These are phyloP conservation scores for Aspergillus egyptiacus DNA, from an alignment of 495 filamentous ascomycete genomes.

Conservation along the genomic window DNA sequence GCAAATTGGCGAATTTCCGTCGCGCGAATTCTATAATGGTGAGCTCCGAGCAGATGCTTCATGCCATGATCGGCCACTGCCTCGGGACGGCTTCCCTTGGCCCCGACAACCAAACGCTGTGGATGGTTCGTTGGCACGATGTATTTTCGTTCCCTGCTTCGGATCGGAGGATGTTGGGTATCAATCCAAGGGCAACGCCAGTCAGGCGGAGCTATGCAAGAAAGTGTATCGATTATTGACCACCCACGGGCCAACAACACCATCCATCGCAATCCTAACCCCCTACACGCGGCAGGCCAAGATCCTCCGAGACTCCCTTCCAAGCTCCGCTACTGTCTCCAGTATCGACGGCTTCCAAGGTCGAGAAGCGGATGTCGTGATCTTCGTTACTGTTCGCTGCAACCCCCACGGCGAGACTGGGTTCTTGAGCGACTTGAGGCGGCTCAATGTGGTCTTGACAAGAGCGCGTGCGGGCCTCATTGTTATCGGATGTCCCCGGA, in stretches of 20 bases:
- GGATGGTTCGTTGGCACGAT: background rate
- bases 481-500: slow-evolving; percentile 5
- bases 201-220: slow-evolving; percentile 3
- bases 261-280: slow-evolving; percentile 1
- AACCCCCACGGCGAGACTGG: slow-evolving; percentile 4
- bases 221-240: background rate
- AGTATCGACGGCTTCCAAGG: slow-evolving; percentile 4
- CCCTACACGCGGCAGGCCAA: slow-evolving; percentile 3
- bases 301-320: background rate
- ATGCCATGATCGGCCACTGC: background rate
- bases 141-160: slow-evolving; percentile 1
- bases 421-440: slow-evolving; percentile 4
- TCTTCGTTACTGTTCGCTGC: slow-evolving; percentile 3
- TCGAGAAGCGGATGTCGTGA: slow-evolving; percentile 1
- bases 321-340: background rate
- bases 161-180: background rate
- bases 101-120: background rate
- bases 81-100: background rate
- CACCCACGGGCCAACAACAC: background rate
- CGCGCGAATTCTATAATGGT: background rate
- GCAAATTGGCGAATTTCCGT: slow-evolving; percentile 1
- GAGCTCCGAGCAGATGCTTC: background rate
- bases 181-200: slow-evolving; percentile 1
- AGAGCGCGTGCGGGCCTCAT: slow-evolving; percentile 3
- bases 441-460: slow-evolving; percentile 7